phyloP scores from a whole-genome alignment of 75 land plant genomes.

The Sequoiadendron giganteum region DNA sequence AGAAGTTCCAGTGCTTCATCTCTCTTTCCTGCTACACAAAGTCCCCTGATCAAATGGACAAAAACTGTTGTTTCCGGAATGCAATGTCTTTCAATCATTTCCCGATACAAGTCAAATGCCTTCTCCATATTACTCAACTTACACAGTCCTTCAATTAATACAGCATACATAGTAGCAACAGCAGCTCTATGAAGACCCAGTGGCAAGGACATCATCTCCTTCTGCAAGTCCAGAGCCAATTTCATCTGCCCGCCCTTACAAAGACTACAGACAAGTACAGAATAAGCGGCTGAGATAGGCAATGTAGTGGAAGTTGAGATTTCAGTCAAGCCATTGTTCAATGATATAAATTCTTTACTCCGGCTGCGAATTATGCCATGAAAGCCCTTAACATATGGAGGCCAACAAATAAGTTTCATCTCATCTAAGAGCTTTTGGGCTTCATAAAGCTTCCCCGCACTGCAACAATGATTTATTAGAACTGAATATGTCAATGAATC shows the following conservation, averaged over 20 bases:
- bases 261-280: slow-evolving; percentile 49
- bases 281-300: slow-evolving; percentile 47
- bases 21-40: slow-evolving; percentile 38
- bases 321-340: slow-evolving; percentile 48
- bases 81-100: slow-evolving; percentile 35
- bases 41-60: slow-evolving; percentile 52
- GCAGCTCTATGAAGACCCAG: slow-evolving; percentile 7
- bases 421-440: slow-evolving; percentile 65
- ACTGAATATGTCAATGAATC: slow-evolving; percentile 73
- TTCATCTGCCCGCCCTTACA: slow-evolving; percentile 56
- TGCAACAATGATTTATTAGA: slow-evolving; percentile 65
- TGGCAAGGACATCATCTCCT: slow-evolving; percentile 36
- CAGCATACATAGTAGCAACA: slow-evolving; percentile 15
- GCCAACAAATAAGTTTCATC: slow-evolving; percentile 77
- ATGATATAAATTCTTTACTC: slow-evolving; percentile 41
- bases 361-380: slow-evolving; percentile 55
- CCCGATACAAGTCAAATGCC: slow-evolving; percentile 60
- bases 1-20: slow-evolving; percentile 61
- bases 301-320: slow-evolving; percentile 20
- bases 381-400: slow-evolving; percentile 29
- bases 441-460: slow-evolving; percentile 44
- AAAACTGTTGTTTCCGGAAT: slow-evolving; percentile 37
- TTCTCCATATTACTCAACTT: slow-evolving; percentile 38
- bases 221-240: slow-evolving; percentile 48
- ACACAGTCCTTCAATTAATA: slow-evolving; percentile 58